A percentile compares a stretch with the other conserved stretches of the same genome.
Conservation (phyloP, 805 yeast species). For the Hanseniaspora clermontiae region DNA sequence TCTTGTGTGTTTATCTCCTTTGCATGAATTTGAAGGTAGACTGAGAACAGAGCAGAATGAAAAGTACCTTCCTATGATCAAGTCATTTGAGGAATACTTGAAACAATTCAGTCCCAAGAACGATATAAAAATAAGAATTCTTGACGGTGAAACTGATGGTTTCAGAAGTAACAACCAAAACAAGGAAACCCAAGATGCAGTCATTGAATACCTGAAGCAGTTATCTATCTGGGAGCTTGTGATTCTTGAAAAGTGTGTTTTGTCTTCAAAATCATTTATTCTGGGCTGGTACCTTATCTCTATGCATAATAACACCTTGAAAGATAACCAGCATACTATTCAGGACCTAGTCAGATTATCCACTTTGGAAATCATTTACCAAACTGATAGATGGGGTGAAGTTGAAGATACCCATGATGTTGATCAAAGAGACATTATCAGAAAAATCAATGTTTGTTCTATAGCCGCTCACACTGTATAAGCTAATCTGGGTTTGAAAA, state of each 20-base stretch:
- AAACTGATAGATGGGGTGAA: slow-evolving; percentile 91
- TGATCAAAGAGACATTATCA: slow-evolving; percentile 76
- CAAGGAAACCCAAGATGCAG: slow-evolving; percentile 46
- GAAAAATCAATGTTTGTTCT: slow-evolving; percentile 72
- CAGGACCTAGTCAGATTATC: slow-evolving; percentile 69
- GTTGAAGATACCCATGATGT: slow-evolving; percentile 98
- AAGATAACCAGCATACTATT: slow-evolving; percentile 32
- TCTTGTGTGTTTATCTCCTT: slow-evolving; percentile 71
- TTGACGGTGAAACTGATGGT: slow-evolving; percentile 77
- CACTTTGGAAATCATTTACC: slow-evolving; percentile 69
- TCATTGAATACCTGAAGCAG: slow-evolving; percentile 46
- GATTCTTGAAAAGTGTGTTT: slow-evolving; percentile 79
- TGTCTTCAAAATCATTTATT: slow-evolving; percentile 74
- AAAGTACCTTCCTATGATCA: slow-evolving; percentile 60
- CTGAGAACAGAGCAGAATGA: slow-evolving; percentile 71
- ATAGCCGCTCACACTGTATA: slow-evolving; percentile 31
- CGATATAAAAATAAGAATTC: slow-evolving; percentile 36
- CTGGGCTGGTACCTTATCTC: slow-evolving; percentile 62
- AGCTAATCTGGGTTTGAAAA: neutral
- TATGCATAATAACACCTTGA: slow-evolving; percentile 23
- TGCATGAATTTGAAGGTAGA: slow-evolving; percentile 67
- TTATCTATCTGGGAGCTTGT: slow-evolving; percentile 68
- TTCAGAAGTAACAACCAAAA: slow-evolving; percentile 69
- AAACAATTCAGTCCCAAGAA: slow-evolving; percentile 26
- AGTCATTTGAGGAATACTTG: slow-evolving; percentile 49